phyloP scores from a whole-genome alignment of 805 yeast species.

The Cyberlindnera bimundalis region DNA sequence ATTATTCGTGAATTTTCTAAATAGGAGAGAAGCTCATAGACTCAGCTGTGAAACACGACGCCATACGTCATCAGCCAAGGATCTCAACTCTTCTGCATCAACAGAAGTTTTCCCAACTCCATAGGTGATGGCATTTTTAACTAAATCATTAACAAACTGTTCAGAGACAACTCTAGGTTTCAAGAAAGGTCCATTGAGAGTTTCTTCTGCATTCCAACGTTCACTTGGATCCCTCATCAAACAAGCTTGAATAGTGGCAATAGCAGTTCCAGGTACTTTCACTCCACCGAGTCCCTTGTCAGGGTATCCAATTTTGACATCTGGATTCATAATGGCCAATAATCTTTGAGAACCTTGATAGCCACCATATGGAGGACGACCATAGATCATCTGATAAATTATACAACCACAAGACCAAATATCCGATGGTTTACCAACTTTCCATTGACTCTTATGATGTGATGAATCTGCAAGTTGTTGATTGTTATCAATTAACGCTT shows the following conservation, averaged over 20 bases:
- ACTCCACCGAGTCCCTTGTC: conserved; percentile 56
- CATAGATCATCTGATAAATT: conserved; percentile 91
- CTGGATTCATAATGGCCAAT: conserved; percentile 83
- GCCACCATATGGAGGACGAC: conserved; percentile 83
- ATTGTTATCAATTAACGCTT: conserved; percentile 69
- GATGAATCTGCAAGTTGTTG: conserved; percentile 21
- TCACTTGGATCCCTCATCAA: conserved; percentile 64
- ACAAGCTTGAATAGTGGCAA: conserved; percentile 71
- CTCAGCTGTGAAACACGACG: conserved; percentile 32
- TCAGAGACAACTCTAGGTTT: conserved; percentile 72
- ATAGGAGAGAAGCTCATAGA: conserved; percentile 15
- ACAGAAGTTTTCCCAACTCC: conserved; percentile 51
- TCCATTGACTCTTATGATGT: conserved; percentile 42
- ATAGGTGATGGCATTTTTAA: conserved; percentile 71
- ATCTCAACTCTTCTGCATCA: conserved; percentile 42
- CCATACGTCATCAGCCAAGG: conserved; percentile 57
- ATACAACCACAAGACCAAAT: conserved; percentile 99
- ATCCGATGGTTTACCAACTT: conserved; percentile 92
- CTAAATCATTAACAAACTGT: conserved; percentile 62
- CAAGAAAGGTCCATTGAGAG: conserved; percentile 62
- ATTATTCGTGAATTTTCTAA: background rate
- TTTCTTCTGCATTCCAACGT: conserved; percentile 61
- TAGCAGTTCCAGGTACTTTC: conserved; percentile 62
- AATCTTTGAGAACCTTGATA: conserved; percentile 74
- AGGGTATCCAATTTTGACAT: conserved; percentile 66